These are phyloP conservation scores for Mycena amicta DNA, from an alignment of 768 basidiomycete species.

Conservation along the genomic window DNA sequence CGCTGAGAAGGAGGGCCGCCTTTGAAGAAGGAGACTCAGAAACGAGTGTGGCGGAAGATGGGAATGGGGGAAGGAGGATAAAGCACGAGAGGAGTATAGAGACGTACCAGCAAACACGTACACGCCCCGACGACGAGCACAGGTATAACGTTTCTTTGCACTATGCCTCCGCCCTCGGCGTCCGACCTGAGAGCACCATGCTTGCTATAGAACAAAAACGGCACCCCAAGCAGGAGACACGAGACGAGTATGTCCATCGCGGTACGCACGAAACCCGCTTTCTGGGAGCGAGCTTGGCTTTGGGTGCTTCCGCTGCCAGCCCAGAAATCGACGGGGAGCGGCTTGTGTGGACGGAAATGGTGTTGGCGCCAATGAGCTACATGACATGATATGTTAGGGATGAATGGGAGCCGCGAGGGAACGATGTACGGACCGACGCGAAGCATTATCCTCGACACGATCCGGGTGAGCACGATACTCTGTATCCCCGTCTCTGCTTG, in stretches of 20 bases:
- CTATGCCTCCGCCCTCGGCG: conserved; percentile 63
- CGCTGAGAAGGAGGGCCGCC: conserved; percentile 81
- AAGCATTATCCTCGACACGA: conserved; percentile 68
- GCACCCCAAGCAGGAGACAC: conserved; percentile 74
- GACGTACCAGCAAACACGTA: conserved; percentile 64
- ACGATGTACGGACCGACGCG: conserved; percentile 72
- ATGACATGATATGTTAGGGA: no score
- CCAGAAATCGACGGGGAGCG: conserved; percentile 65
- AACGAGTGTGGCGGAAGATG: conserved; percentile 20
- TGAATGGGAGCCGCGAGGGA: no score
- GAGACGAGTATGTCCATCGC: conserved; percentile 62
- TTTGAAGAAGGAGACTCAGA: conserved; percentile 36
- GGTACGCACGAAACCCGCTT: conserved; percentile 44
- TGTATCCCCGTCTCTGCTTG: conserved; percentile 45
- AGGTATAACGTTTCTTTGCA: conserved; percentile 47
- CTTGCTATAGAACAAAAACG: conserved; percentile 66
- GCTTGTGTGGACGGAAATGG: conserved; percentile 69
- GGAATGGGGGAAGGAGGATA: not conserved
- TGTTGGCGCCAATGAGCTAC: conserved; percentile 71
- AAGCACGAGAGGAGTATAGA: conserved; percentile 1
- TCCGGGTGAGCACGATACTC: conserved; percentile 56
- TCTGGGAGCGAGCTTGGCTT: conserved; percentile 33
- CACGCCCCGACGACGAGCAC: conserved; percentile 67
- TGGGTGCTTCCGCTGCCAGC: no score
- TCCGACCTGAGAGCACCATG: conserved; percentile 43